Evolutionary conservation across 2,329 filamentous ascomycete genomes (phyloP), one percentile per base, ranked within the genome.

Genomic region (Xylaria sp.): DNA sequence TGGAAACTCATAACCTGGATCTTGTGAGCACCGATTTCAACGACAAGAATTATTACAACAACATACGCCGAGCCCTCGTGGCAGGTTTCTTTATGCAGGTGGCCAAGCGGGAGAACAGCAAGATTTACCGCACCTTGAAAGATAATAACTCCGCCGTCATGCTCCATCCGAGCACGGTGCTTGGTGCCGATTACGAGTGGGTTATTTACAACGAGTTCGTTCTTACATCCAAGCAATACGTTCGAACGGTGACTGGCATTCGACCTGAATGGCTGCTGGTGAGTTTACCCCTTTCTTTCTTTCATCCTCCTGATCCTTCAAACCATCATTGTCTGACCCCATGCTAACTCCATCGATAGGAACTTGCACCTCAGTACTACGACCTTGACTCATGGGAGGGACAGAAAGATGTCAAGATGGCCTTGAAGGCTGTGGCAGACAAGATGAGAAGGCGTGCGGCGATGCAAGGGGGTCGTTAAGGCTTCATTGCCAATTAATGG

Each of bases 81-180:
- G 84, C 92, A 0, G 94, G 95, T 39, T 99, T 99, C 82, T 99
- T 99, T 82, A 99, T 99, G 94, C 94, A 99, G 74, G 91, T 97
- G 19, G 95, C 94, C 60, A 97, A 96, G 85, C 91, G 89, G 72
- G 92, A 97, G 71, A 85, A 84, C 55, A 87, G 84, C 71, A 97
- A 97, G 81, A 85, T 90, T 48, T 99, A 99, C 77, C 86, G 88
- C 64, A 99, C 94, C 1, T 88, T 99, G 73, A 99, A 97, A 79
- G 95, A 99, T 72, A 90, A 97, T 69, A 90, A 97, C 70, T 93
- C 97, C 77, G 89, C 85, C 52, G 94, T 99, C 51, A 81, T 97
- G 68, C 83, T 99, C 61, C 94, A 99, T 76, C 94, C 94, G 1
- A 94, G 90, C 65, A 97, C 92, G 0, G 92, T 96, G 37, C 81